Base-by-base conservation (phyloP, 306 rosid species). In the Prunus dulcis region DNA sequence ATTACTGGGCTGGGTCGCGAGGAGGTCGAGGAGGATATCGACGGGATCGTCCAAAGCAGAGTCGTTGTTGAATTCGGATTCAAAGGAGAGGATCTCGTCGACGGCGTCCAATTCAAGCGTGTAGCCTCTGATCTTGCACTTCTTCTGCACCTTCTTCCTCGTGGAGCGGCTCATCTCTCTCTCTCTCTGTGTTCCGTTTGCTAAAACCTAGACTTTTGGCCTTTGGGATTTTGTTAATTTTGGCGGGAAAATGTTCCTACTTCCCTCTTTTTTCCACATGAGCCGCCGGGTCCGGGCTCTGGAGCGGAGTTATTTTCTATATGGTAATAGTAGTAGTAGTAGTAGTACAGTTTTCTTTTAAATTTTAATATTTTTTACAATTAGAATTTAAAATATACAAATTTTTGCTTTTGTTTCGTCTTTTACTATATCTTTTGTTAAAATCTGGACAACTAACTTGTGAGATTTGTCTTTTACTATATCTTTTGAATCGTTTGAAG, bases 91-190 rank as follows among this genome's bases (percentile, higher is more conserved):
- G 79, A 95, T 89, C 82, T 92, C 92, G 27, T 89, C 85, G 18
- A 92, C 89, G 17, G 96, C 97, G 8, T 89, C 98, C 12, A 69
- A 67, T 74, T 90, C 88, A 77, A 95, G 85, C 25, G 75, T 82
- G 83, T 85, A 90, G 2, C 98, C 97, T 85, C 96, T 81, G 82
- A 92, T 90, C 76, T 88, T 95, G 78, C 90, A 88, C 72, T 88
- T 95, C 74, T 72, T 89, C 85, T 90, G 92, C 28, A 95, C 74
- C 79, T 89, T 92, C 86, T 78, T 90, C 82, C 95, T 83, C 69
- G 82, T 78, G 12, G 89, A 52, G 62, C 79, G 67, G 47, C 76
- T 89, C 98, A 93, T 93, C 56, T 77, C 64, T 71, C 56, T 77
- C 64, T 71, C 46, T 46, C 12, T 3, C 1, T 22, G n/a, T 15